Evolutionary conservation across 805 yeast species (phyloP), one percentile per base, ranked within the genome.

Genomic region (Lipomyces anomalus): DNA sequence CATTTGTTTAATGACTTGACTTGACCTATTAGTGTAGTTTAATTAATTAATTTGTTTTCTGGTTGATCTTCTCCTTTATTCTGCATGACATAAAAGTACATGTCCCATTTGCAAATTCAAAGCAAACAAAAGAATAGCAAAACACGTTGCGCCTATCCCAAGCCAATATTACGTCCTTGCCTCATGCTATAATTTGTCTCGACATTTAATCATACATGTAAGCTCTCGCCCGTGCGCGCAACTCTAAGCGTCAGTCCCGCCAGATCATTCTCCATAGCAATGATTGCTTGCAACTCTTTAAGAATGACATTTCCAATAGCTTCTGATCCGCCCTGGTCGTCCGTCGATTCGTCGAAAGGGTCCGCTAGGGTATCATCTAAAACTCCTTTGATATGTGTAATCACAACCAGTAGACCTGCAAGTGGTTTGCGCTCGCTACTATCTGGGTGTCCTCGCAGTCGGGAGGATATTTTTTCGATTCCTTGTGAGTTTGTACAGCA

Each of bases 331-430:
- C 17, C 6, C 6, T 17, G 6, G 40, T 21, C 17, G 23, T 2
- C 41, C 6, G 9, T 21, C 6, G 35, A n/a, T 30, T 24, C 18
- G 23, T 4, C 41, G 22, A 21, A 39, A 28, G 40, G 45, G 30
- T 26, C 30, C 30, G 30, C 30, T 9, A 26, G 30, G 13, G 9
- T 13, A 13, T 26, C 9, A 9, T 9, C 9, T 13, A 40, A 35
- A 11, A 50, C 29, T n/a, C 42, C 42, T 28, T 51, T 51, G 33
- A 51, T 41, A 30, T 51, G 55, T n/a, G 50, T 51, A 29, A 51
- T 41, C 11, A 51, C 53, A 22, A 51, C 50, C 18, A 42, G 44
- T 9, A 51, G 46, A n/a, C 55, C 55, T 2, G 50, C 29, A 11
- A 51, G 28, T 18, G 55, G 50, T 28, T 52, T 49, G 23, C 16